phyloP scores from a whole-genome alignment of 2,329 filamentous ascomycete genomes.

The Zelopaecilomyces penicillatus region DNA sequence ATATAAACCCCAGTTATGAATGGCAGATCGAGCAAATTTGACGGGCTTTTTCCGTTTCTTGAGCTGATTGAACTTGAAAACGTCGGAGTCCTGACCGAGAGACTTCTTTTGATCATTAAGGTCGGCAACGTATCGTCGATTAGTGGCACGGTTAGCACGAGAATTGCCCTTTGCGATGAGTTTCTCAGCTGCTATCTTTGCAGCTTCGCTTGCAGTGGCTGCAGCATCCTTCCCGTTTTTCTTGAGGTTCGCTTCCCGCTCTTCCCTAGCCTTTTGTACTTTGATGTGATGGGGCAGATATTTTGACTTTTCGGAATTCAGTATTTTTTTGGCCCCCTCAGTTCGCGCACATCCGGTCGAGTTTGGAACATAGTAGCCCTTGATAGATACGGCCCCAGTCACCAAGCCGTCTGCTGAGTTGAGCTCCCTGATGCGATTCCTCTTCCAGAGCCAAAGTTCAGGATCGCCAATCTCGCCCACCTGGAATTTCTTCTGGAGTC shows the following conservation, averaged over 20 bases:
- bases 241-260: constrained; percentile 69
- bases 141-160: constrained; percentile 88
- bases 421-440: constrained; percentile 47
- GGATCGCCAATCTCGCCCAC: constrained; percentile 38
- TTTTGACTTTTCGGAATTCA: constrained; percentile 95
- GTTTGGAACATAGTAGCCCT: constrained; percentile 77
- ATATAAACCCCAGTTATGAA: constrained; percentile 98
- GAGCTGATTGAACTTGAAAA: constrained; percentile 94
- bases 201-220: constrained; percentile 58
- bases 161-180: constrained; percentile 81
- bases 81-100: constrained; percentile 74
- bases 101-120: constrained; percentile 92
- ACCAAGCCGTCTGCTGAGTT: constrained; percentile 30
- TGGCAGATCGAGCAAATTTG: constrained; percentile 93
- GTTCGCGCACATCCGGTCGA: constrained; percentile 78
- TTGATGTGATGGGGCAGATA: constrained; percentile 97
- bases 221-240: constrained; percentile 58
- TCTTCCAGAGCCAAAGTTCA: constrained; percentile 49
- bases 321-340: constrained; percentile 88
- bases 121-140: constrained; percentile 87
- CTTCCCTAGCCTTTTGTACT: constrained; percentile 83
- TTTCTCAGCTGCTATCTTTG: constrained; percentile 70
- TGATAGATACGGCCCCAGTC: constrained; percentile 36
- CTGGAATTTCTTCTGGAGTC: constrained; percentile 40
- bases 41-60: constrained; percentile 99